phyloP scores from a whole-genome alignment of 2,329 filamentous ascomycete species.

The Xylaria sp. region DNA sequence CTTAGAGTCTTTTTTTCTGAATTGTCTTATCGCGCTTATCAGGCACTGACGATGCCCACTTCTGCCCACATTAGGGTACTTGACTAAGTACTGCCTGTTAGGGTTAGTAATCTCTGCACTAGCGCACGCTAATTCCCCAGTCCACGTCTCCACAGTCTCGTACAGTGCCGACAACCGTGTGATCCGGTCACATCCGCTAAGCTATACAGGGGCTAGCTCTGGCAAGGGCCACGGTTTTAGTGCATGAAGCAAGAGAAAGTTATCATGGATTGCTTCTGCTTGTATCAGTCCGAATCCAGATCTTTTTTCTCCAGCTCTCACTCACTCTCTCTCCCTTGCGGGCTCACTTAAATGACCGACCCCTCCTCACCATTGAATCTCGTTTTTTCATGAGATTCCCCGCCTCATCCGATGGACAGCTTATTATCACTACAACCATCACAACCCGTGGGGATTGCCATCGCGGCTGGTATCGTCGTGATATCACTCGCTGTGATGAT shows the following conservation, averaged over 20 bases:
- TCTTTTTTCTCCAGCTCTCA: not conserved
- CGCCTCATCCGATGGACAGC: slow-evolving; percentile 18
- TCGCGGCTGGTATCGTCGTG: slow-evolving; percentile 31
- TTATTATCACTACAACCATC: not conserved
- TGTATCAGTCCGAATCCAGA: not conserved
- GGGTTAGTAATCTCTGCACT: not conserved
- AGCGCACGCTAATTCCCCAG: not conserved
- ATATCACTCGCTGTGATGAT: slow-evolving; percentile 44
- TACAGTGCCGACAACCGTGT: too few species aligned
- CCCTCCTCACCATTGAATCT: not conserved
- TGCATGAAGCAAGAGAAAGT: not conserved
- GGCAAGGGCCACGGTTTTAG: not conserved
- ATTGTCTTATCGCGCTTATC: slow-evolving; percentile 18
- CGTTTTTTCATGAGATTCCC: not conserved
- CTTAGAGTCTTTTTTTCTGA: slow-evolving; percentile 12
- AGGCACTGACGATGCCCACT: not conserved
- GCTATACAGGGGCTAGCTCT: not conserved
- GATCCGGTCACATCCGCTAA: not conserved
- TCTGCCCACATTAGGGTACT: not conserved
- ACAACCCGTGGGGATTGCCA: slow-evolving; percentile 19
- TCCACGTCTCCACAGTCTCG: too few species aligned
- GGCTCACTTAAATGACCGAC: not conserved
- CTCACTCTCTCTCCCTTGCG: not conserved
- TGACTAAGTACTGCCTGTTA: not conserved
- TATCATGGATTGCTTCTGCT: not conserved